Percentiles rank a stretch among this genome's conserved stretches.
phyloP scores from a whole-genome alignment of 495 filamentous ascomycete genomes.

The Penicillium diatomitis region DNA sequence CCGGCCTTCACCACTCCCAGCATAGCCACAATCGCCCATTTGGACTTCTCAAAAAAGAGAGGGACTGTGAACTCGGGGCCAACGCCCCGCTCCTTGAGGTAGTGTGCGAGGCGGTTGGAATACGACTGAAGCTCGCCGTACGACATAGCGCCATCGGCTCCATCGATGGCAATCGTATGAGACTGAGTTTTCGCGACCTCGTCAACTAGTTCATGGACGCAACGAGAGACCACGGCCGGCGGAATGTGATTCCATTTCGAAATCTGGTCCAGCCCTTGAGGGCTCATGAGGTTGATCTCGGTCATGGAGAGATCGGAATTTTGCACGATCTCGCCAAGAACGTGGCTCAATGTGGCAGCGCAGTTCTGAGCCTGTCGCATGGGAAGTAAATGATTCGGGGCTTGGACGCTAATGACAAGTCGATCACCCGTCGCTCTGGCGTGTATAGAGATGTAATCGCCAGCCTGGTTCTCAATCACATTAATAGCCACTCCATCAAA shows the following conservation, averaged over 20 bases:
- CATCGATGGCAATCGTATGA: not conserved
- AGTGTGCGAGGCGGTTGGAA: not conserved
- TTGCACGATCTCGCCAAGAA: not conserved
- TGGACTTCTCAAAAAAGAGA: conserved; percentile 9
- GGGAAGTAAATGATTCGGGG: not conserved
- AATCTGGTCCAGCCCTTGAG: not conserved
- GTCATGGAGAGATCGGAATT: not conserved
- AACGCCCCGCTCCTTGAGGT: not conserved
- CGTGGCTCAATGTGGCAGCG: not conserved
- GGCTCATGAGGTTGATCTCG: not conserved
- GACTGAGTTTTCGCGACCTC: not conserved
- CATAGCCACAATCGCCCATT: conserved; percentile 28
- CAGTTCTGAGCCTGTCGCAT: not conserved
- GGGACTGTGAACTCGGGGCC: not conserved
- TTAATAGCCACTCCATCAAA: not conserved
- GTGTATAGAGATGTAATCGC: not conserved
- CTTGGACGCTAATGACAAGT: not conserved
- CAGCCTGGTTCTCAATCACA: not conserved
- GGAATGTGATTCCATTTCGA: not conserved
- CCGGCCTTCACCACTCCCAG: conserved; percentile 26
- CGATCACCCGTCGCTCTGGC: not conserved
- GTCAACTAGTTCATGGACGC: not conserved
- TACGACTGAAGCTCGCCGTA: not conserved
- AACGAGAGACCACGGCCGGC: not conserved
- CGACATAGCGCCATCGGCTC: not conserved